Conservation (phyloP, 1,139 yeast genomes). For the Suhomyces anneliseae region DNA sequence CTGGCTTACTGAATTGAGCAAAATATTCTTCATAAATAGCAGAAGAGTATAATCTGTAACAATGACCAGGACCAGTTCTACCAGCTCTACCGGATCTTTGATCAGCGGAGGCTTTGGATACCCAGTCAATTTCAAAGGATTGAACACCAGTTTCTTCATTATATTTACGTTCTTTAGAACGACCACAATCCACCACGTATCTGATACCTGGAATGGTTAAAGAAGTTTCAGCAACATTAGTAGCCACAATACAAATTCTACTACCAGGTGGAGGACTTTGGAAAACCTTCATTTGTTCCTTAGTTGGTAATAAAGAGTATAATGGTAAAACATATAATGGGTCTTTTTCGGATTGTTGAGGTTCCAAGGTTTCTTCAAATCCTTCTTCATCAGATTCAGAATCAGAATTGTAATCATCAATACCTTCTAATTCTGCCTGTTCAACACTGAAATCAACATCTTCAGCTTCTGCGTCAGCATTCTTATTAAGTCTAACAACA, state of each 20-base stretch:
- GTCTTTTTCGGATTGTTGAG: slow-evolving; percentile 72
- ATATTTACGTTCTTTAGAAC: slow-evolving; percentile 83
- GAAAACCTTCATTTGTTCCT: slow-evolving; percentile 93
- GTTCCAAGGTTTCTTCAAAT: slow-evolving; percentile 77
- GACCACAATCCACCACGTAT: slow-evolving; percentile 94
- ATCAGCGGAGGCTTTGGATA: slow-evolving; percentile 92
- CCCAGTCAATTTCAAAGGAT: slow-evolving; percentile 89
- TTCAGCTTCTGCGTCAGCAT: slow-evolving; percentile 79
- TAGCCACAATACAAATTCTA: slow-evolving; percentile 89
- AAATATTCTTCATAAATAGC: slow-evolving; percentile 91
- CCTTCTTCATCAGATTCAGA: slow-evolving; percentile 69
- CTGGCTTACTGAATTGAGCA: slow-evolving; percentile 80
- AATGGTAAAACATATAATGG: slow-evolving; percentile 90
- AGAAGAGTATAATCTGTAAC: slow-evolving; percentile 90
- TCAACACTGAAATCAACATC: slow-evolving; percentile 79
- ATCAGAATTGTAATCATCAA: slow-evolving; percentile 33
- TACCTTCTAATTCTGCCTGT: slow-evolving; percentile 32
- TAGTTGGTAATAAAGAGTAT: slow-evolving; percentile 87
- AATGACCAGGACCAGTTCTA: slow-evolving; percentile 98
- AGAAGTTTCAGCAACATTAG: slow-evolving; percentile 97
- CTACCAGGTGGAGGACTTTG: slow-evolving; percentile 81
- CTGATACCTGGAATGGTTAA: slow-evolving; percentile 94
- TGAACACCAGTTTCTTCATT: slow-evolving; percentile 89
- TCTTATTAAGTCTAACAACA: slow-evolving; percentile 55
- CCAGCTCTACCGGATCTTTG: slow-evolving; percentile 99